Evolutionary conservation across 2,329 filamentous ascomycete genomes (phyloP).

Genomic region (Microsporum ferrugineum): DNA sequence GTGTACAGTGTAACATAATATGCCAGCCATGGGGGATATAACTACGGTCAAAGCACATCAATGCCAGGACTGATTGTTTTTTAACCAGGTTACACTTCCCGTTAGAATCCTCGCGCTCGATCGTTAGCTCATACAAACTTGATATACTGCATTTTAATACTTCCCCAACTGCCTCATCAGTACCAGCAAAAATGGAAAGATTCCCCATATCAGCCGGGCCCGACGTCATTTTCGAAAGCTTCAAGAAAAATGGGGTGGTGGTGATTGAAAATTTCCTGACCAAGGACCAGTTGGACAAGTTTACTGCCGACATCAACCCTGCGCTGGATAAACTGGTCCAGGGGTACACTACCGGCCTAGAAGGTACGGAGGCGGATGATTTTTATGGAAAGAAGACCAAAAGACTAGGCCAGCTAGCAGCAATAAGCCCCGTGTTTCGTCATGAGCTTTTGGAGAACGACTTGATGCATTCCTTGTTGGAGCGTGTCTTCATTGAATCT

Average conservation of each 20-base stretch:
- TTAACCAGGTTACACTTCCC: no score
- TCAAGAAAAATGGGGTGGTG: neutral
- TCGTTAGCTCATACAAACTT: no score
- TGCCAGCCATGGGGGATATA: no score
- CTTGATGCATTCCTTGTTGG: neutral
- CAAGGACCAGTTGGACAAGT: neutral
- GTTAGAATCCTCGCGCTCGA: no score
- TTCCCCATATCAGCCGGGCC: neutral
- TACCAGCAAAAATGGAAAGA: neutral
- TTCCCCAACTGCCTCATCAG: neutral
- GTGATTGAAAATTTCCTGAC: neutral
- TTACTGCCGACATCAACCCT: neutral
- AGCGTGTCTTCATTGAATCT: neutral
- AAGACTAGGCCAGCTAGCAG: neutral
- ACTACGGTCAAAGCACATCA: no score
- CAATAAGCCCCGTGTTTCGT: neutral
- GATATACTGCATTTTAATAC: no score
- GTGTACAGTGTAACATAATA: no score
- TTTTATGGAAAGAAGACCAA: neutral
- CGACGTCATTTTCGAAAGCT: neutral
- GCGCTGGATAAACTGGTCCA: neutral
- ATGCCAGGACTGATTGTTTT: no score
- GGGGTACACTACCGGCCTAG: neutral
- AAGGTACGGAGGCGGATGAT: neutral
- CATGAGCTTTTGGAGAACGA: neutral